phyloP scores from a whole-genome alignment of 495 filamentous ascomycete genomes.

The Penicillium turbatum region DNA sequence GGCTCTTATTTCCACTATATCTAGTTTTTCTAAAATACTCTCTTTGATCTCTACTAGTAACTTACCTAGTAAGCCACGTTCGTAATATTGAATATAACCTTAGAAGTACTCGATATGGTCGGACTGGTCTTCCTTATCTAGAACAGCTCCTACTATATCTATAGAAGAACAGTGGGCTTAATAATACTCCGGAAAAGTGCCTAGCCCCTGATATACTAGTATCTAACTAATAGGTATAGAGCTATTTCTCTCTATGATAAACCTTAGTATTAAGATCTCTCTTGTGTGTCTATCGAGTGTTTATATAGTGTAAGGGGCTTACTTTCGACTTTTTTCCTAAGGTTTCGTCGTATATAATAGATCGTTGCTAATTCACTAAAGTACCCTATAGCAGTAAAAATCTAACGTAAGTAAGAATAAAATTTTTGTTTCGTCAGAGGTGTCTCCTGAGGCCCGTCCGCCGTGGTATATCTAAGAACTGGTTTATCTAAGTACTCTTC shows the following conservation, averaged over 20 bases:
- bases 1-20: slow-evolving; percentile 11
- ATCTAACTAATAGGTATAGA: slow-evolving; percentile 22
- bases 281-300: neutral
- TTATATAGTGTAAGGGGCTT: neutral
- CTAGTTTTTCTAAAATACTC: slow-evolving; percentile 12
- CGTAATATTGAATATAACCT: slow-evolving; percentile 18
- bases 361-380: neutral
- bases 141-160: slow-evolving; percentile 17
- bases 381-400: neutral
- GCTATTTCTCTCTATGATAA: slow-evolving; percentile 18
- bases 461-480: neutral
- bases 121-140: slow-evolving; percentile 13
- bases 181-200: slow-evolving; percentile 19
- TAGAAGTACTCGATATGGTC: slow-evolving; percentile 23
- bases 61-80: slow-evolving; percentile 14
- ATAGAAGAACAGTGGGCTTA: slow-evolving; percentile 19
- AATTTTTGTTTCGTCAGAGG: neutral
- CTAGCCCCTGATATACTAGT: slow-evolving; percentile 10
- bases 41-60: slow-evolving; percentile 18
- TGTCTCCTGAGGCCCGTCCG: neutral
- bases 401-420: neutral
- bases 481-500: neutral
- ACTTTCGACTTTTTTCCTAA: neutral
- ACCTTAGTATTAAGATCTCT: neutral
- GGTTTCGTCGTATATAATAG: neutral